Conservation (phyloP, 192 early-diverging fungal genomes). For the Linnemannia schmuckeri region DNA sequence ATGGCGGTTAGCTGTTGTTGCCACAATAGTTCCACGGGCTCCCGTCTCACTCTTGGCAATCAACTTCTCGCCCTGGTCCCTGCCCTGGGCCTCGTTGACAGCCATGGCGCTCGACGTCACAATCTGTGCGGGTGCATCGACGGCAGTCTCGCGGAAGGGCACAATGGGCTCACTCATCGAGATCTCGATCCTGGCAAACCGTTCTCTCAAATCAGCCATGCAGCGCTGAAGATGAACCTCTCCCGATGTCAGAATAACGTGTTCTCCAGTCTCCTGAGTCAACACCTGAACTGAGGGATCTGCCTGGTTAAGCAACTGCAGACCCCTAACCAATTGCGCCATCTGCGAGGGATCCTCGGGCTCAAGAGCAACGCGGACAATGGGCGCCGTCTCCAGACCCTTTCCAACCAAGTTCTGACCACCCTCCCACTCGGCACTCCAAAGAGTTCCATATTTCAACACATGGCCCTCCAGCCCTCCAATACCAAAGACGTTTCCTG, state of each 20-base stretch:
- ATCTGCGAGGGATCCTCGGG: constrained; percentile 93
- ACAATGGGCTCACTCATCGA: constrained; percentile 96
- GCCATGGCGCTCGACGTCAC: constrained; percentile 35
- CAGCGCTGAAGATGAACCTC: constrained; percentile 94
- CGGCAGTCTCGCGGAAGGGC: constrained; percentile 96
- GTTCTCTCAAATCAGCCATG: constrained; percentile 92
- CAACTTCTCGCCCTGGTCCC: constrained; percentile 60
- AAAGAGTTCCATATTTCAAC: constrained; percentile 95
- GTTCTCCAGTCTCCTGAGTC: constrained; percentile 95
- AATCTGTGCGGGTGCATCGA: constrained; percentile 54
- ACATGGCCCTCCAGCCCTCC: constrained; percentile 88
- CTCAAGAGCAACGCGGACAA: constrained; percentile 97
- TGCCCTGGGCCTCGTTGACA: constrained; percentile 41
- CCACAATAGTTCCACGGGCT: constrained; percentile 73
- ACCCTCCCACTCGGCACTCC: constrained; percentile 69
- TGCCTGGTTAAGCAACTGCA: constrained; percentile 92
- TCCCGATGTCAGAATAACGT: constrained; percentile 95
- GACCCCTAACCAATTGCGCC: constrained; percentile 84
- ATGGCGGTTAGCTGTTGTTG: constrained; percentile 72
- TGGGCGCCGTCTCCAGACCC: constrained; percentile 79
- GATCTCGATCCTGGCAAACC: constrained; percentile 95
- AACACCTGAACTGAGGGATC: constrained; percentile 95
- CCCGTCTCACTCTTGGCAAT: constrained; percentile 56
- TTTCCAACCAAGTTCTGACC: constrained; percentile 86
- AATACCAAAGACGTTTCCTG: constrained; percentile 98